phyloP scores from a whole-genome alignment of 139 green algal species.

The Trebouxia sp. region DNA sequence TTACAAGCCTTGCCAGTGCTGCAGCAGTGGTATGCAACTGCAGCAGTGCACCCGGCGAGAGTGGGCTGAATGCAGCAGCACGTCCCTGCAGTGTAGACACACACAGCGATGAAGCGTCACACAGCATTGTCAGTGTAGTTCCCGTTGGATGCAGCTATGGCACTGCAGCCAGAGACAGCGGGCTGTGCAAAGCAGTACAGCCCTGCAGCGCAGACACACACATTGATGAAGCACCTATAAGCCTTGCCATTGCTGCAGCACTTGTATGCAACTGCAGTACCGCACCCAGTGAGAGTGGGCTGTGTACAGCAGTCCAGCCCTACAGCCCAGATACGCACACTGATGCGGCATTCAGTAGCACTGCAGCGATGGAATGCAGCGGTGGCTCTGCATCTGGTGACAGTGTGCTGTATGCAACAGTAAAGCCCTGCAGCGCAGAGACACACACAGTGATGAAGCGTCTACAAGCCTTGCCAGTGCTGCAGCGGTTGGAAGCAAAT shows the following conservation, averaged over 20 bases:
- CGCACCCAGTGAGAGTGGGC: too few species aligned
- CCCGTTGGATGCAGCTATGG: too few species aligned
- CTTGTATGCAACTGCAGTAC: not conserved
- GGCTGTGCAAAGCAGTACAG: constrained; percentile 67
- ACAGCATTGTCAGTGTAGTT: too few species aligned
- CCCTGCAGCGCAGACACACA: constrained; percentile 45
- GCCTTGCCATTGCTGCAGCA: not conserved
- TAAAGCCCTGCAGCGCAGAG: not conserved
- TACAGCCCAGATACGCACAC: too few species aligned
- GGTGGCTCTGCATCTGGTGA: not conserved
- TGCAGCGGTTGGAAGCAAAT: too few species aligned
- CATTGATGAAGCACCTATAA: too few species aligned
- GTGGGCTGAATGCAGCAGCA: not conserved
- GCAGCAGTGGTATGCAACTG: not conserved
- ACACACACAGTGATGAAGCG: too few species aligned
- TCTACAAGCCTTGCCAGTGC: too few species aligned
- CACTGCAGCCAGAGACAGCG: constrained; percentile 43
- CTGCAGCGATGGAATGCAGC: not conserved
- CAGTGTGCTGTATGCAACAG: not conserved
- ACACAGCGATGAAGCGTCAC: too few species aligned
- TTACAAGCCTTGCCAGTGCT: not conserved
- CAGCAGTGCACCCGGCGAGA: not conserved
- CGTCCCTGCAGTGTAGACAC: not conserved
- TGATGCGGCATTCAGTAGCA: too few species aligned
- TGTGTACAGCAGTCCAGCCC: not conserved